Evolutionary conservation across 2,329 filamentous ascomycete genomes (phyloP), one percentile per base, ranked within the genome.

Genomic region (Paramyrothecium roridum): DNA sequence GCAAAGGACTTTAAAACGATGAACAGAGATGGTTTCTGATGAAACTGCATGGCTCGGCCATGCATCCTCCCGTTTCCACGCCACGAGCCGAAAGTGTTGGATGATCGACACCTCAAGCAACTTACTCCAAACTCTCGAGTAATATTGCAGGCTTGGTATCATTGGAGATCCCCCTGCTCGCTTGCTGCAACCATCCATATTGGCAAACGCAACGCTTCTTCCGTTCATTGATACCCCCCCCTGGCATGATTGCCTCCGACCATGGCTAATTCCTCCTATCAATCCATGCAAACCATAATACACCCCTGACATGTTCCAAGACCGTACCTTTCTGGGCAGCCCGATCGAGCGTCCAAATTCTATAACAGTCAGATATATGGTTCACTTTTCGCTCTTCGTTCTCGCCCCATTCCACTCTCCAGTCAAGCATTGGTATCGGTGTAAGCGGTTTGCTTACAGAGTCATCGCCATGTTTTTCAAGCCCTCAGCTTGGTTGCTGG

Each of bases 401-500:
- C 37, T 43, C 37, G 37, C 37, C 26, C 10, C 10, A 4, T 30
- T 10, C 10, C 26, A 10, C 26, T 30, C 26, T 30, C 26, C 26
- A 30, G 26, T 30, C 26, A 30, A 30, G 26, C 26, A 30, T 30
- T 30, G 26, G 26, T 30, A n/a, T 30, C 10, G n/a, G 37, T 43
- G 37, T 19, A 43, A 43, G 37, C 37, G 4, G 37, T 43, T 13
- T 43, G 37, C 23, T 13, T 33, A 30, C 21, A 50, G n/a, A 20
- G 30, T 51, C 30, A 34, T 51, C 26, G 30, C 19, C 26, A 51
- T 51, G 49, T 22, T 51, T 26, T 51, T 33, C 30, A 51, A 51
- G 33, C 23, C 49, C 11, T 37, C 49, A n/a, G 19, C 49, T 13
- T 51, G 49, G 49, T 40, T 51, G 49, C 49, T 51, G 26, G 49